phyloP scores from a whole-genome alignment of 192 early-diverging fungal species.

The Backusella tarrabulga region DNA sequence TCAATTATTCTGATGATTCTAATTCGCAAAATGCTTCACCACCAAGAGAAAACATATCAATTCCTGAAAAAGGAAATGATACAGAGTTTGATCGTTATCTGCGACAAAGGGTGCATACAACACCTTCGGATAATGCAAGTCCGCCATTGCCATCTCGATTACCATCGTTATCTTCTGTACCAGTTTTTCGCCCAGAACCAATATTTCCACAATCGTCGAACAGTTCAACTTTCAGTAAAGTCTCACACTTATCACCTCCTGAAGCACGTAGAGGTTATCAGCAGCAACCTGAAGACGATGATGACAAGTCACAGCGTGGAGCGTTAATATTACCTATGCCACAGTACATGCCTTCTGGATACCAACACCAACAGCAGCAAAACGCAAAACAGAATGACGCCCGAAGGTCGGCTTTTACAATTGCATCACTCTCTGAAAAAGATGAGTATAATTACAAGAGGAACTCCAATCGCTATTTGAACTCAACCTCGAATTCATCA shows the following conservation, averaged over 20 bases:
- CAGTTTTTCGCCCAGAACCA: conserved; percentile 10
- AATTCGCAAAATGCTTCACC: conserved; percentile 6
- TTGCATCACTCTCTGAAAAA: neutral
- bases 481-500: conserved; percentile 10
- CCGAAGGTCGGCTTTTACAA: conserved; percentile 10
- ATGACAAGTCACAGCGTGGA: neutral
- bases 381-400: neutral
- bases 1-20: neutral
- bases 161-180: neutral
- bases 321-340: neutral
- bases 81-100: conserved; percentile 23
- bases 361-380: neutral
- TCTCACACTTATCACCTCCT: neutral
- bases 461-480: neutral
- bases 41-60: neutral
- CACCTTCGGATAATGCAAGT: neutral
- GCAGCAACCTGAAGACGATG: neutral
- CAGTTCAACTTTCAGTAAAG: neutral
- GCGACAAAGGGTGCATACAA: conserved; percentile 12
- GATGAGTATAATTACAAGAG: neutral
- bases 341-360: neutral
- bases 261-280: neutral
- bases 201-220: neutral
- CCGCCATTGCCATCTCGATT: conserved; percentile 9
- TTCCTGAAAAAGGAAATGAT: conserved; percentile 9